Base-by-base conservation (phyloP, 2,329 filamentous ascomycete species). In the Thelonectria discophora region DNA sequence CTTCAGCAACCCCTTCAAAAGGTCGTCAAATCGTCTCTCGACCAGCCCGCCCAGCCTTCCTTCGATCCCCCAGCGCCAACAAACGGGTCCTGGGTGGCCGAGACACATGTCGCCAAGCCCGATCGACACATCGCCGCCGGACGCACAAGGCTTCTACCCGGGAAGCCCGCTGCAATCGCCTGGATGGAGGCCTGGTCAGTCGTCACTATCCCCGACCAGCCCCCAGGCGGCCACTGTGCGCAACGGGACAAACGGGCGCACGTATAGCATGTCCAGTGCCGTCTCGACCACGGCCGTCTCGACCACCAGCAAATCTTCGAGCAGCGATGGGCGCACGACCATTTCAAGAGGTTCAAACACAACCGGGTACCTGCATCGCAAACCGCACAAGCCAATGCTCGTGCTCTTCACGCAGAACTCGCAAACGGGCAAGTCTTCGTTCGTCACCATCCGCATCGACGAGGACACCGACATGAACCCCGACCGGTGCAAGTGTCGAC, bases 401-500 rank as follows among this genome's bases (percentile, higher is more conserved):
- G 75, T 77, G 1, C 55, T 78, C 7, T 78, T 76, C 49, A 76
- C 75, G 0, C 69, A 71, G 27, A 68, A 64, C 47, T 42, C 54
- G 1, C 48, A 66, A 21, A 67, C 64, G 1, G 66, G 67, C 15
- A 65, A 58, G 27, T 56, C 68, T 12, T 69, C 72, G 1, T 70
- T 77, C 5, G 73, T 77, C 13, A 69, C 72, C 8, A 55, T 77
- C 3, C 68, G 74, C 5, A 65, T 77, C 13, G 75, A 77, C 37
- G 69, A 75, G 12, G 67, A 73, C 11, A 76, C 72, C 8, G 64
- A 68, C 7, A 67, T 76, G 49, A 77, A 79, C 40, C 73, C 74
- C 1, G 72, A 76, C 21, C 70, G 72, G 5, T 78, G 76, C 60
- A 72, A 75, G 21, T 79, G 78, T 52, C 70, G 72, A 10, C 65